Conservation (phyloP, 192 early-diverging fungal species). For the Mortierella alpina region DNA sequence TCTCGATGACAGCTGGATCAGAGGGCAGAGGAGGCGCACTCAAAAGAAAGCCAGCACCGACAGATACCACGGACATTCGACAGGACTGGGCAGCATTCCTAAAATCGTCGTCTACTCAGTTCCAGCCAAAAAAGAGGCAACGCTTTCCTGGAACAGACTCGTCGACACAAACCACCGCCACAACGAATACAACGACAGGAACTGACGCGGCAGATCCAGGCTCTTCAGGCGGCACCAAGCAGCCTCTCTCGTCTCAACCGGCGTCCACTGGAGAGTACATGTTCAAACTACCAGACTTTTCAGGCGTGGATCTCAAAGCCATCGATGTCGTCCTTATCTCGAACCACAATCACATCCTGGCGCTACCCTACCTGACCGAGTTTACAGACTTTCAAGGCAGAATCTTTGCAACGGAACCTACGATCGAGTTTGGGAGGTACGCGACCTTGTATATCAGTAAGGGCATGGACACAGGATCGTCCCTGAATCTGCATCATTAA, state of each 20-base stretch:
- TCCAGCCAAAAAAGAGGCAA: constrained; percentile 23
- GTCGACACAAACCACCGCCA: neutral
- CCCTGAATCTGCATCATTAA: neutral
- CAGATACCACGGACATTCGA: constrained; percentile 25
- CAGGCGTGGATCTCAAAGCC: constrained; percentile 68
- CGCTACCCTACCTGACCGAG: constrained; percentile 86
- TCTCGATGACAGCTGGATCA: neutral
- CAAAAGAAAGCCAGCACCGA: constrained; percentile 16
- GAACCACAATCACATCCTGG: constrained; percentile 78
- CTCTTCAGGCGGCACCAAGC: neutral
- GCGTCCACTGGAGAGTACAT: constrained; percentile 30
- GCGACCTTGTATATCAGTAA: neutral
- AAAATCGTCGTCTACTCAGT: constrained; percentile 17
- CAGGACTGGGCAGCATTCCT: constrained; percentile 52
- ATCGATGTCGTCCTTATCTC: constrained; percentile 84
- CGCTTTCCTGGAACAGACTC: neutral
- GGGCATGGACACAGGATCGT: neutral
- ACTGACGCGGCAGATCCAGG: neutral
- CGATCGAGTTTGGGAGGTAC: constrained; percentile 79
- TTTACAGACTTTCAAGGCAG: constrained; percentile 81
- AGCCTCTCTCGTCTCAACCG: neutral
- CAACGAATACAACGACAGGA: neutral
- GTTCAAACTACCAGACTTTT: constrained; percentile 60
- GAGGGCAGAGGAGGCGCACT: neutral
- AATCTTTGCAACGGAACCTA: constrained; percentile 85